These are phyloP conservation scores for Penicillium samsonianum DNA, from an alignment of 495 filamentous ascomycete species.

Conservation along the genomic window DNA sequence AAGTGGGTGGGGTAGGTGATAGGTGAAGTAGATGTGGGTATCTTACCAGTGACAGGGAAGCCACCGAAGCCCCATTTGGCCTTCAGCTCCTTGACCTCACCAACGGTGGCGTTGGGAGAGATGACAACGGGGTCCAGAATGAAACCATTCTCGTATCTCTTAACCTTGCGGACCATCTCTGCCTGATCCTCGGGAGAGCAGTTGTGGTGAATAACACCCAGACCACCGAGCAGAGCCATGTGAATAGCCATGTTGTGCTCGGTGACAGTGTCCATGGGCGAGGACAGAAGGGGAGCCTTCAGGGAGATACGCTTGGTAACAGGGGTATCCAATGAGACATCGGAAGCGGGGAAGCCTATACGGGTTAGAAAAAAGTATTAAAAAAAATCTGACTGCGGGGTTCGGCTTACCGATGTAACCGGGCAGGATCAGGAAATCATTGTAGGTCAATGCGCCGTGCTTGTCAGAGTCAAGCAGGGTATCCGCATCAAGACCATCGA, in stretches of 20 bases:
- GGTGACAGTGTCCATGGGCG: conserved; percentile 99
- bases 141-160: conserved; percentile 99
- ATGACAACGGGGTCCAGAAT: conserved; percentile 96
- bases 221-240: conserved; percentile 94
- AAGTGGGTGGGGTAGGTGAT: conserved; percentile 21
- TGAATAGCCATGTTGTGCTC: conserved; percentile 99
- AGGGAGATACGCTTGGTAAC: conserved; percentile 91
- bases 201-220: conserved; percentile 99
- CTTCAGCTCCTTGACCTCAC: conserved; percentile 88
- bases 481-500: conserved; percentile 82
- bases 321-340: conserved; percentile 83
- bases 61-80: conserved; percentile 98
- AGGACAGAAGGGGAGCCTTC: conserved; percentile 93
- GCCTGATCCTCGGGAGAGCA: conserved; percentile 93
- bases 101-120: conserved; percentile 81
- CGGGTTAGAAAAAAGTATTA: conserved; percentile 7
- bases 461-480: conserved; percentile 83
- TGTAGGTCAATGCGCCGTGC: conserved; percentile 87
- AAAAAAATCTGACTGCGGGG: conserved; percentile 1
- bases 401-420: conserved; percentile 62
- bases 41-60: conserved; percentile 96
- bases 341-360: conserved; percentile 82
- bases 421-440: conserved; percentile 69
- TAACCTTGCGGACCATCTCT: conserved; percentile 98
- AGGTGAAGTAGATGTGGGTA: conserved; percentile 9